Base-by-base conservation (phyloP, 768 basidiomycete species). In the Rhodosporidiobolus sp. region DNA sequence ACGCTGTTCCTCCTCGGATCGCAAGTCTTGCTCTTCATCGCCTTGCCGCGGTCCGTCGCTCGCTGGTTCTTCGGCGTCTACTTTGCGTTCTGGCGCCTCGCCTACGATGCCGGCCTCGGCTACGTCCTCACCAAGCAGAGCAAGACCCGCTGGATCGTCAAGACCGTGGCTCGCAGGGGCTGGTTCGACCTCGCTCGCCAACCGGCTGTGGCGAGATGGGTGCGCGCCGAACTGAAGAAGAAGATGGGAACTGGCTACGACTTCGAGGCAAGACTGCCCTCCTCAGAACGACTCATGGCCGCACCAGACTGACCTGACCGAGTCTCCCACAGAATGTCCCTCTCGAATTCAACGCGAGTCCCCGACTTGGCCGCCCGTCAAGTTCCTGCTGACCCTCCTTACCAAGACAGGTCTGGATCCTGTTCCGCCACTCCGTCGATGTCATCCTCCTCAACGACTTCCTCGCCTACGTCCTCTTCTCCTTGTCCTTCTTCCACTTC, bases 361-460 rank as follows among this genome's bases (percentile, higher is more conserved):
- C n/a, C 49, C 10, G 22, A 11, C 38, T 43, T 38, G n/a, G n/a
- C 38, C 35, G 49, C 54, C 63, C 49, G 19, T 16, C n/a, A n/a
- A n/a, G n/a, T 32, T 9, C 10, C 16, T 34, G 46, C 50, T 43
- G 20, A 17, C 7, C 59, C 48, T 58, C 60, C 53, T 28, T 66
- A 35, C 11, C 45, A 63, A 61, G 58, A 53, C 63, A 94, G 92
- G 88, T 91, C 0, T 99, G 95, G 96, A 84, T 99, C 43, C 85
- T 97, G 69, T 99, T 97, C 81, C 88, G 95, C 61, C 93, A 96
- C 81, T 83, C 88, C n/a, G 95, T 98, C 30, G 95, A 98, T 81
- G 87, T 96, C 35, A 97, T 98, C 78, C 85, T 99, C 53, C 86
- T 98, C 79, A 98, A 98, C 80, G 95, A 98, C 80, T 97, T 97